Percentiles rank a stretch among this genome's conserved stretches.
These are phyloP conservation scores for Diplosphaera chodatii DNA, from an alignment of 139 green algal genomes.

Conservation along the genomic window DNA sequence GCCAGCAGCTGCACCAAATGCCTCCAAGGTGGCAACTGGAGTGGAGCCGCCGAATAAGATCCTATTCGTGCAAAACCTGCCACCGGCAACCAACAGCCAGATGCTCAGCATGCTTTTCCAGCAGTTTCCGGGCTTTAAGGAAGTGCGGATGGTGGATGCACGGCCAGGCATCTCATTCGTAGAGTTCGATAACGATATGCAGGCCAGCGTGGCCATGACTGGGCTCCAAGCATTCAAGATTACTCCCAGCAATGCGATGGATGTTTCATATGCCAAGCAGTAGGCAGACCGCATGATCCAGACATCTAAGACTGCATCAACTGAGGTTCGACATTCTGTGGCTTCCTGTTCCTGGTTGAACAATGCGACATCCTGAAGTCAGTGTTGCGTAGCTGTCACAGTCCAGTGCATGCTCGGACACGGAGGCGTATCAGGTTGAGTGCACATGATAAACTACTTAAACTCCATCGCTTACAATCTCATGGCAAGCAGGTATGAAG, in stretches of 20 bases:
- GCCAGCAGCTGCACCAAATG: no score
- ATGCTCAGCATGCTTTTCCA: constrained; percentile 94
- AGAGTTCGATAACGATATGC: constrained; percentile 80
- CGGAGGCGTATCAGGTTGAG: no score
- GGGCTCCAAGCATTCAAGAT: constrained; percentile 95
- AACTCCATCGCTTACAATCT: no score
- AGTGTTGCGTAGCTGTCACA: no score
- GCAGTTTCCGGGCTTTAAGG: constrained; percentile 87
- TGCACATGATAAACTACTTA: no score
- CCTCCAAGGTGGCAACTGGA: constrained; percentile 1
- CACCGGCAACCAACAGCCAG: constrained; percentile 65
- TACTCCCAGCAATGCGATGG: constrained; percentile 75
- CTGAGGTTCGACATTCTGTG: no score
- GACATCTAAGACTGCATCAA: no score
- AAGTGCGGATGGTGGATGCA: constrained; percentile 87
- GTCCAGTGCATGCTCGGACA: no score
- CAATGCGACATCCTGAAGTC: no score
- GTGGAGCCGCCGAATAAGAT: constrained; percentile 77
- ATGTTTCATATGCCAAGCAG: constrained; percentile 87
- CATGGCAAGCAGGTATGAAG: no score
- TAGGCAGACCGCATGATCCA: constrained; percentile 27
- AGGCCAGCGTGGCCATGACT: constrained; percentile 57
- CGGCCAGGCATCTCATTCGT: constrained; percentile 95
- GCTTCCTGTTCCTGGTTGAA: no score
- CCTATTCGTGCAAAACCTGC: constrained; percentile 93